Evolutionary conservation across 129 eudicot genomes (phyloP).

Genomic region (Pseudognaphalium luteoalbum): DNA sequence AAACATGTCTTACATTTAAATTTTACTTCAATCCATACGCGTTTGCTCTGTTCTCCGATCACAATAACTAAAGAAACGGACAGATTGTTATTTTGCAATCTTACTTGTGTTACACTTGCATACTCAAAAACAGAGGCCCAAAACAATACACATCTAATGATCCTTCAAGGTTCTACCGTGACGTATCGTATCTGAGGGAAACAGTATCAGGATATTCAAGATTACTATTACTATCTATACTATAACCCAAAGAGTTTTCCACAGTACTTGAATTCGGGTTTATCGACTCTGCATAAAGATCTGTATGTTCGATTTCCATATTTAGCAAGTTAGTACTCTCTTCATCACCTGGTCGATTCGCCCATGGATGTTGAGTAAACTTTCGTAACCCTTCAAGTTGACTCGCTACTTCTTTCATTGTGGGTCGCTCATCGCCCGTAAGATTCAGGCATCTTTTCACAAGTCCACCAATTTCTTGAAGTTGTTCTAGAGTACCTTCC

Average conservation of each 20-base stretch:
- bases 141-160: background rate
- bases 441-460: slow-evolving; percentile 51
- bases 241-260: background rate
- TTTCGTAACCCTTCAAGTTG: slow-evolving; percentile 51
- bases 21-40: too few species aligned
- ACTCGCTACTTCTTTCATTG: slow-evolving; percentile 62
- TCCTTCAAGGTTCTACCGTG: background rate
- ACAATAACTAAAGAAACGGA: too few species aligned
- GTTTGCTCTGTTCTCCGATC: too few species aligned
- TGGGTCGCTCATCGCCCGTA: slow-evolving; percentile 46
- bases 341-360: slow-evolving; percentile 28
- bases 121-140: too few species aligned
- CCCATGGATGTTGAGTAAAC: slow-evolving; percentile 53
- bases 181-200: background rate
- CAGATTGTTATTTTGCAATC: too few species aligned
- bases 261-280: too few species aligned
- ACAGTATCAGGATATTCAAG: background rate
- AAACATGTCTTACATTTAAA: too few species aligned
- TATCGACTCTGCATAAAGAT: slow-evolving; percentile 36
- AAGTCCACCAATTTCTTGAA: slow-evolving; percentile 38
- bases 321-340: slow-evolving; percentile 27
- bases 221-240: background rate
- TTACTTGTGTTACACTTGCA: too few species aligned
- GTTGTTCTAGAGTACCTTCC: slow-evolving; percentile 48
- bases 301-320: slow-evolving; percentile 17